A percentile compares a stretch with the other conserved stretches of the same genome.
phyloP scores from a whole-genome alignment of 2,329 filamentous ascomycete species.

The Aspergillus tubingensis region DNA sequence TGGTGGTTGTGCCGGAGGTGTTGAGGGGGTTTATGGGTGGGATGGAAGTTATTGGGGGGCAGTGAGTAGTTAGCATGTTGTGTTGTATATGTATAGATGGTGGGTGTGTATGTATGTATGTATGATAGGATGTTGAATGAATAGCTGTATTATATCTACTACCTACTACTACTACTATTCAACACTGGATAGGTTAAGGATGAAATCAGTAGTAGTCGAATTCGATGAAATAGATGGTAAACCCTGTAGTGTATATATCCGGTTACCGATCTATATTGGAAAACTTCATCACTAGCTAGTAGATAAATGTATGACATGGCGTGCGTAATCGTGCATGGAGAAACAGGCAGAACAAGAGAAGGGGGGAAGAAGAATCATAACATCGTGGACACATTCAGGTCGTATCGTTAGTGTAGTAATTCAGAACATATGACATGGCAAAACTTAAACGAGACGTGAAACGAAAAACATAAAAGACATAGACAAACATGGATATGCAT shows the following conservation, averaged over 20 bases:
- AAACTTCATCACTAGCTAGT: not conserved
- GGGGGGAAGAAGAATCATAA: not conserved
- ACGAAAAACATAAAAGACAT: slow-evolving; percentile 4
- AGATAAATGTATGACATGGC: not conserved
- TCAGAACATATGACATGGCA: not conserved
- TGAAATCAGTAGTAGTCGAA: too few relatives aligned
- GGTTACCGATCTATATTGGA: not conserved
- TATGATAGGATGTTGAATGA: not conserved
- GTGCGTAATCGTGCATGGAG: not conserved
- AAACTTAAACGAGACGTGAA: not conserved
- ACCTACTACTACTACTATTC: not conserved
- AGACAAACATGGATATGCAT: too few relatives aligned
- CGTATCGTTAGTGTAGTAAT: slow-evolving; percentile 6
- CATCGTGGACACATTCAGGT: slow-evolving; percentile 10
- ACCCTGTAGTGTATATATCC: not conserved
- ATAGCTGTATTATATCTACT: not conserved
- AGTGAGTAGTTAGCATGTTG: not conserved
- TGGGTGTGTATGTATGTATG: slow-evolving; percentile 7
- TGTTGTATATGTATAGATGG: not conserved
- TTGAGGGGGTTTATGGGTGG: slow-evolving; percentile 84
- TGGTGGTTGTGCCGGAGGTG: slow-evolving; percentile 75
- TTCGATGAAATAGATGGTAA: not conserved
- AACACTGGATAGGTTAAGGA: too few relatives aligned
- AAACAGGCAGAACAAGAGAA: too few relatives aligned
- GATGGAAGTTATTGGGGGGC: slow-evolving; percentile 60